Evolutionary conservation across 2,329 filamentous ascomycete species (phyloP), one percentile per base, ranked within the genome.

Genomic region (Botrytis fragariae): DNA sequence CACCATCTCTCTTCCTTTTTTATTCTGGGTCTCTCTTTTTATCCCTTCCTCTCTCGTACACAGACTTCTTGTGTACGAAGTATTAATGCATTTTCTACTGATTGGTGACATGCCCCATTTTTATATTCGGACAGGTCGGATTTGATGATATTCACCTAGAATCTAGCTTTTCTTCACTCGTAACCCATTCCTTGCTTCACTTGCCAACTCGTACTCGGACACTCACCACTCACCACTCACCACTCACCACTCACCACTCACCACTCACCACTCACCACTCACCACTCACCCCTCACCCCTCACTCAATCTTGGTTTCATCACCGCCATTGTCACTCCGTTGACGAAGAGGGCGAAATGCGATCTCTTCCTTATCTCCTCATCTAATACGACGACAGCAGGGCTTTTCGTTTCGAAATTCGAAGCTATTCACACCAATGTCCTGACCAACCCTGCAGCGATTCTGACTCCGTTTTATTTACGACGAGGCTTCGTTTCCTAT

Each of bases 361-460:
- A 10, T n/a, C 60, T 39, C 29, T 20, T 22, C n/a, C 54, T 32
- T 9, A 9, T 48, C 42, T 35, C n/a, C 44, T 18, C 12, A 6
- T 4, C 4, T 3, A 9, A 16, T 5, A 35, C 29, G 18, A 48
- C 25, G 62, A 48, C 6, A 35, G 42, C 42, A 32, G 29, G 62
- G 62, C 62, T 65, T 18, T 48, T 48, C 29, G 62, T 65, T 65
- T 65, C 62, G 42, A 35, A 48, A 32, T 18, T 48, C 20, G 62
- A 65, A 65, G 62, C 62, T 65, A 65, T 65, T 65, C 62, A 35
- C 62, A 48, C 25, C 14, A 35, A 25, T 14, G n/a, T 48, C 10
- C 42, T 6, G 62, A 48, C n/a, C 4, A 44, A 65, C 62, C 62
- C 42, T 65, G 62, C 62, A 25, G 60, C 60, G 60, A 69, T 35